Evolutionary conservation across 176 grass and related monocot species (phyloP), one percentile per base, ranked within the genome.

Genomic region (Aegilops tauschii): DNA sequence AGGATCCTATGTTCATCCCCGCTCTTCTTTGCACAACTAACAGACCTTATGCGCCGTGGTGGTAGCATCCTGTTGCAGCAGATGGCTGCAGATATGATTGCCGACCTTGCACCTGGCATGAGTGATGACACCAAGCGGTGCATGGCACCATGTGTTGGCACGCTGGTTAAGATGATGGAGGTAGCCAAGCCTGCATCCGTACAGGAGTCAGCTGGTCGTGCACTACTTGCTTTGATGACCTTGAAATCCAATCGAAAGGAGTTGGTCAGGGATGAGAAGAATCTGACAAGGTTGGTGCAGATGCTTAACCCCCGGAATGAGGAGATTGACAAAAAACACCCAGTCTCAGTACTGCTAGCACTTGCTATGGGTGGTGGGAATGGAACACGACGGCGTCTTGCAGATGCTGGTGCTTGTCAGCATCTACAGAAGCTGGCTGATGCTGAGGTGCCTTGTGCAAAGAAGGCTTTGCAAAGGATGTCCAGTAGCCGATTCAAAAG

Each of bases 381-480:
- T 79, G 90, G 95, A 42, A 87, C 76, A 23, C 81, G 92, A 32
- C 84, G 78, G 29, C 75, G 92, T 42, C 81, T 97, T 61, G 85
- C 86, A 49, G 92, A 94, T 85, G 80, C 90, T 50, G 95, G 95
- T 34, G 84, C 90, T 37, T 92, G 78, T 81, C 90, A 88, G 86
- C 85, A 90, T 81, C 85, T 97, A 59, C 95, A 91, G 83, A 93
- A 91, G 62, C 74, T 97, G 37, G 88, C 92, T 44, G 95, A 97
- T 75, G 81, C 83, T 2, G 88, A 97, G 56, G 95, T 97, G 9
- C 73, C 88, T 65, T 92, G 90, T 59, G 92, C 92, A 44, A 97
- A 94, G 80, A 97, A 94, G 84, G 95, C 95, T 76, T 87, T 97
- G 86, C 95, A 97, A 68, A 92, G 88, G 87, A 88, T 97, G 76